Percentiles rank a stretch among this genome's conserved stretches.
phyloP scores from a whole-genome alignment of 805 yeast genomes.

The Saccharomyces paradoxus region DNA sequence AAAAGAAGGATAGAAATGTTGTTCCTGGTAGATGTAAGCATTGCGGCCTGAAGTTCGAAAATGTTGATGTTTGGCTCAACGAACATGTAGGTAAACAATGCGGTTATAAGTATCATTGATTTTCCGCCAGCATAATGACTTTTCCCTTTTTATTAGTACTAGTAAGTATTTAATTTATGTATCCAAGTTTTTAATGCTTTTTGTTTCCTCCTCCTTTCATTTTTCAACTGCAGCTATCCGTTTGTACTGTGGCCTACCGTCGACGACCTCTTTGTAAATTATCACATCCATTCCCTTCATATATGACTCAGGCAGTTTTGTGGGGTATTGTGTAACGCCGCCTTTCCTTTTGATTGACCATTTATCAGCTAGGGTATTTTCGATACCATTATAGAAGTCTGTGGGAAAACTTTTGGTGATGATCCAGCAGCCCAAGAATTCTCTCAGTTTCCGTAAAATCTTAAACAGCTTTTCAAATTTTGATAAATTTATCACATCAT shows the following conservation, averaged over 20 bases:
- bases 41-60: constrained; percentile 57
- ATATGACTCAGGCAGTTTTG: constrained; percentile 18
- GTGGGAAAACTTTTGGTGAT: constrained; percentile 22
- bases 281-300: constrained; percentile 23
- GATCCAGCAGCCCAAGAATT: constrained; percentile 25
- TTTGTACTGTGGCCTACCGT: background rate
- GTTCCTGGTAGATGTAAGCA: constrained; percentile 70
- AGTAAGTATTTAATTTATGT: background rate
- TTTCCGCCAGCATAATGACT: background rate
- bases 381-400: constrained; percentile 26
- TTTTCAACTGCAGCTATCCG: background rate
- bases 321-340: constrained; percentile 7
- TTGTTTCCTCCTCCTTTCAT: background rate
- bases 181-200: background rate
- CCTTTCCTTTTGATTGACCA: background rate
- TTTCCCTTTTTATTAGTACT: background rate
- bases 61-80: constrained; percentile 73
- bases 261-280: constrained; percentile 12
- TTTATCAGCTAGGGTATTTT: constrained; percentile 4
- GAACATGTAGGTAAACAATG: constrained; percentile 50
- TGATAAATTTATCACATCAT: background rate
- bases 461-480: constrained; percentile 13
- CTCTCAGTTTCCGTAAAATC: constrained; percentile 14
- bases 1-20: constrained; percentile 61
- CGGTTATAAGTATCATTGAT: constrained; percentile 26